These are phyloP conservation scores for Begonia loranthoides DNA, from an alignment of 306 rosid species.

Conservation along the genomic window DNA sequence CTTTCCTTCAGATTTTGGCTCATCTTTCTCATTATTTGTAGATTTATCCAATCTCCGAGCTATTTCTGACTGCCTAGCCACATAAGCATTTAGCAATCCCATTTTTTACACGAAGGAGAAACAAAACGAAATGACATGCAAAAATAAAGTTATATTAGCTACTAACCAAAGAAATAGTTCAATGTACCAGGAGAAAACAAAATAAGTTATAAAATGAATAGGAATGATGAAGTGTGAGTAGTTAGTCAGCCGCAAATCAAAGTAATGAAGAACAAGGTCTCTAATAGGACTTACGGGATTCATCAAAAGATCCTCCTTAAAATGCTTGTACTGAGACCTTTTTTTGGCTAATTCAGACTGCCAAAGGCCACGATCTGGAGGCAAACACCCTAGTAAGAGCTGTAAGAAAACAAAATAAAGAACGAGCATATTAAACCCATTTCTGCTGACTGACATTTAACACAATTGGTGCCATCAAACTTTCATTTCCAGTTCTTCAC, in stretches of 20 bases:
- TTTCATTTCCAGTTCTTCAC: no score
- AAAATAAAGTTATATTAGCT: no score
- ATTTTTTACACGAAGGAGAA: constrained; percentile 16
- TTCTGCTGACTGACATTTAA: neutral
- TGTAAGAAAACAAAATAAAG: constrained; percentile 16
- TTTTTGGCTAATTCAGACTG: constrained; percentile 71
- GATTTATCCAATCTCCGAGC: constrained; percentile 66
- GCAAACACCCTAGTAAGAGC: constrained; percentile 91
- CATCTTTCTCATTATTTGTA: constrained; percentile 41
- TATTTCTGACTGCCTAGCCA: constrained; percentile 99
- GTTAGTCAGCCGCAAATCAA: neutral
- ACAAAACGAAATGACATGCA: neutral
- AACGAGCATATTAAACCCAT: neutral
- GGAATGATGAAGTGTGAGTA: no score
- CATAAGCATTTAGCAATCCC: constrained; percentile 64
- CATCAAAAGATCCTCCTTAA: constrained; percentile 85
- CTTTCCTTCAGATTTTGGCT: constrained; percentile 30
- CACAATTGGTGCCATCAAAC: neutral
- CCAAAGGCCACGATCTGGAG: constrained; percentile 77
- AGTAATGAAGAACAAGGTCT: neutral
- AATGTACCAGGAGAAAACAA: no score
- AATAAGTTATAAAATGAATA: no score
- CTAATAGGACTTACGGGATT: constrained; percentile 77
- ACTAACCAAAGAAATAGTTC: no score
- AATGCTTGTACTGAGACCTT: constrained; percentile 86